Base-by-base conservation (phyloP, 805 yeast genomes). In the Saturnispora sanitii region DNA sequence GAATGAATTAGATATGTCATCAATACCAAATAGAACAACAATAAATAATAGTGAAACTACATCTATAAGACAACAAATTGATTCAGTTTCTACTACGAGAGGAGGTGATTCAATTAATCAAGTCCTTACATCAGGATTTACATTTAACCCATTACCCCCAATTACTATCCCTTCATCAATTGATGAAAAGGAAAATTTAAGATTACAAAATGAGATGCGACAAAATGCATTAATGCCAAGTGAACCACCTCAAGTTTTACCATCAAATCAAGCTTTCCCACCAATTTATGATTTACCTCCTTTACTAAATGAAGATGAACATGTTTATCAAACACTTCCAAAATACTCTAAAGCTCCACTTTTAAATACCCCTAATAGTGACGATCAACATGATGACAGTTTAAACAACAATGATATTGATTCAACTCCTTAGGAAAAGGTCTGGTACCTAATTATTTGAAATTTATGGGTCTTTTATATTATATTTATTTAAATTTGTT, bases 221-320 rank as follows among this genome's bases (percentile, higher is more conserved):
- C 18, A 18, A 7, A 27, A 23, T 35, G 70, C 81, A 4, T 60
- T 81, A 32, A 51, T 79, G 18, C 88, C 90, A 0, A 77, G 85
- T 2, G 80, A 65, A 30, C 77, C 77, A 13, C 40, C 42, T 12
- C n/a, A 15, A 28, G 4, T 12, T 27, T 12, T 13, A 8, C 25
- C 35, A 6, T 4, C 13, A 17, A 32, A 6, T 18, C 25, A 33
- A 21, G 22, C 7, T 15, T 21, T 21, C 16, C 35, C 26, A 21
- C 40, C 23, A 33, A 31, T 18, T 32, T 29, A 39, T 39, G 33
- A 33, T 20, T 28, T 22, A 18, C 37, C 39, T 4, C 28, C 29
- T 35, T 16, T 16, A 16, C 21, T 35, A 16, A 37, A 22, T 23
- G 6, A 23, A 19, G 26, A 36, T 12, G n/a, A n/a, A 11, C 7